phyloP scores from a whole-genome alignment of 345 rosid genomes.

The Cochlearia excelsa region DNA sequence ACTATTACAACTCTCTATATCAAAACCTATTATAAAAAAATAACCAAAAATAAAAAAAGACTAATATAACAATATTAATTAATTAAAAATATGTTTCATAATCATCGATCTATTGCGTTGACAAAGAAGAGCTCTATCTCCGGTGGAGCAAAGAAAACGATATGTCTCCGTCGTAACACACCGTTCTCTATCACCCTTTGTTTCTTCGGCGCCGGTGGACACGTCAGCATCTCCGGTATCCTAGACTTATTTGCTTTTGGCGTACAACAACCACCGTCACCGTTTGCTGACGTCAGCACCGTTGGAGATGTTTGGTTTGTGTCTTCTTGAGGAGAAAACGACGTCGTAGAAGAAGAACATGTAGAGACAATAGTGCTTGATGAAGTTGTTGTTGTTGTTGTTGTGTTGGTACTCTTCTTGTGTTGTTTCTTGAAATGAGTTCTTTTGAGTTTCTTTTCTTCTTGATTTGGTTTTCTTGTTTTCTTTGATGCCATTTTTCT shows the following conservation, averaged over 20 bases:
- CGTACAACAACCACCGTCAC: constrained; percentile 50
- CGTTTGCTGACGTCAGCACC: constrained; percentile 17
- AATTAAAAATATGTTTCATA: neutral
- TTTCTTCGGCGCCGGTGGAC: constrained; percentile 99
- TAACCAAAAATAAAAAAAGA: constrained; percentile 10
- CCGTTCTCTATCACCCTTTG: constrained; percentile 49
- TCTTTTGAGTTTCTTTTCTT: constrained; percentile 17
- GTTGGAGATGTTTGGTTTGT: constrained; percentile 27
- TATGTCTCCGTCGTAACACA: constrained; percentile 52
- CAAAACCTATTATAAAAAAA: constrained; percentile 3
- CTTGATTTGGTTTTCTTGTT: constrained; percentile 32
- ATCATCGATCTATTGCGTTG: constrained; percentile 43
- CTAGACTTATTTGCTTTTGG: constrained; percentile 71
- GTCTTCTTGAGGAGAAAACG: constrained; percentile 22
- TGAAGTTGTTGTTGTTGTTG: constrained; percentile 13
- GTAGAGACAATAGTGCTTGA: constrained; percentile 25
- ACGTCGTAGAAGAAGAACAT: constrained; percentile 24
- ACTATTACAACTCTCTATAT: constrained; percentile 20
- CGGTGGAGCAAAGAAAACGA: constrained; percentile 91
- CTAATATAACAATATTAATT: neutral
- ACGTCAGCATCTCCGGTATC: constrained; percentile 72
- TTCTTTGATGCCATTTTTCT: constrained; percentile 33
- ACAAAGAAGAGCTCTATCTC: constrained; percentile 93
- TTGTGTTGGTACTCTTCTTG: constrained; percentile 17
- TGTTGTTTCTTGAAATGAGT: constrained; percentile 37